These are phyloP conservation scores for Phytophthora idaei DNA, from an alignment of 352 stramenopile species.

Conservation along the genomic window DNA sequence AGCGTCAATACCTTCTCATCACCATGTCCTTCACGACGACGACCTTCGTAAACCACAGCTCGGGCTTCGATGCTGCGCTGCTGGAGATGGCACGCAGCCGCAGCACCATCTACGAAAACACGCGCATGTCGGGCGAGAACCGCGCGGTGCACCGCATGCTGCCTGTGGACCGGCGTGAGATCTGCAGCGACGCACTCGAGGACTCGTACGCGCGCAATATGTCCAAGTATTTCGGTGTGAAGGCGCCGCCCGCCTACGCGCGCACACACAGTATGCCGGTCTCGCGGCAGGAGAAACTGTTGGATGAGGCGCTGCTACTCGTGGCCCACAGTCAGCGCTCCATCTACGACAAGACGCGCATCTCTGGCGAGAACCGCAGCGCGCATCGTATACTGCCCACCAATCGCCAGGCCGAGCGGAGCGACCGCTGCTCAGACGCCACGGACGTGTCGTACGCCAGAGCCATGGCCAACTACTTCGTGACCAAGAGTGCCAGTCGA, in stretches of 20 bases:
- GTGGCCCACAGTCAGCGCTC: slow-evolving; percentile 39
- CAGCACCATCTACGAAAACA: slow-evolving; percentile 63
- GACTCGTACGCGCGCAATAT: slow-evolving; percentile 31
- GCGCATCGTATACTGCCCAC: slow-evolving; percentile 51
- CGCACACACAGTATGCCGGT: slow-evolving; percentile 12
- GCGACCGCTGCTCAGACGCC: slow-evolving; percentile 51
- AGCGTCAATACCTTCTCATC: background rate
- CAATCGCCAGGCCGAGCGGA: slow-evolving; percentile 39
- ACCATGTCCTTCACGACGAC: slow-evolving; percentile 18
- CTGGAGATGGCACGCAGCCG: slow-evolving; percentile 34
- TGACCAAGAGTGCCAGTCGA: slow-evolving; percentile 40
- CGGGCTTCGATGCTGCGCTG: slow-evolving; percentile 31
- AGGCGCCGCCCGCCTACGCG: background rate
- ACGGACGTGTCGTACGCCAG: slow-evolving; percentile 52
- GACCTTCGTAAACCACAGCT: slow-evolving; percentile 11
- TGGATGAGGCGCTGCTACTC: slow-evolving; percentile 35
- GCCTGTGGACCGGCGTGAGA: slow-evolving; percentile 46
- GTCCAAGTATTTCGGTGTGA: slow-evolving; percentile 23
- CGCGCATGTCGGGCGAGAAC: slow-evolving; percentile 67
- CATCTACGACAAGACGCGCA: slow-evolving; percentile 61
- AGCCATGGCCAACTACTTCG: slow-evolving; percentile 51
- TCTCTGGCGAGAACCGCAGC: slow-evolving; percentile 58
- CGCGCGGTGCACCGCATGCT: slow-evolving; percentile 46
- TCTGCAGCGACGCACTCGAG: slow-evolving; percentile 49
- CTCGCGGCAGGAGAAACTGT: slow-evolving; percentile 7